phyloP scores from a whole-genome alignment of 768 basidiomycete species.

The Lentinula boryana region DNA sequence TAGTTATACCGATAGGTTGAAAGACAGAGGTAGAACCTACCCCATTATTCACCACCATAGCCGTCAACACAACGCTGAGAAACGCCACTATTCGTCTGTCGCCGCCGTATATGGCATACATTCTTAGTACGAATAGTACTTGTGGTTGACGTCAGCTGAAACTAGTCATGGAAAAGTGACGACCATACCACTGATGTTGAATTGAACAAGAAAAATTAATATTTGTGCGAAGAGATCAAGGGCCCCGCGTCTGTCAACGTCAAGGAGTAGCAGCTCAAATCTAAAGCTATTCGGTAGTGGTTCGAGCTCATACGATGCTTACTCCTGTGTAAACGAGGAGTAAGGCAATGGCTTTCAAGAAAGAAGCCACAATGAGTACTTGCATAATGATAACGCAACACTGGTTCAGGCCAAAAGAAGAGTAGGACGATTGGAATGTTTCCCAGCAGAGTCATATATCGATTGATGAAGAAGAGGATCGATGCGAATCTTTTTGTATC shows the following conservation, averaged over 20 bases:
- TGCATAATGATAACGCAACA: not conserved
- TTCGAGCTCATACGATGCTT: not conserved
- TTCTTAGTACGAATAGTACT: not conserved
- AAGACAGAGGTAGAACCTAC: not conserved
- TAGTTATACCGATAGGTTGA: not conserved
- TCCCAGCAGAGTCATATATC: conserved; percentile 4
- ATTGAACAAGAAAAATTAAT: not conserved
- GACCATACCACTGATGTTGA: not conserved
- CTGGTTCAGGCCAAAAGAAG: not conserved
- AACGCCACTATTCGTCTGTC: not conserved
- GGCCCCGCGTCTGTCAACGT: not conserved
- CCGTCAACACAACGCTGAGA: not conserved
- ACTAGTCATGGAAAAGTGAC: not conserved
- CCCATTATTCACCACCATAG: not conserved
- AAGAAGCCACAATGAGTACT: not conserved
- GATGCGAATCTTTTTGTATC: not conserved
- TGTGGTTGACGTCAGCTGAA: not conserved
- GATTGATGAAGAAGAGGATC: conserved; percentile 3
- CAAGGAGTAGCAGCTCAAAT: not conserved
- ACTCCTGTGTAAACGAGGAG: not conserved
- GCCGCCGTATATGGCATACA: not conserved
- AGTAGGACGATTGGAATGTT: conserved; percentile 1
- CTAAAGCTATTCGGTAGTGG: not conserved
- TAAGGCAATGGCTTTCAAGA: not conserved
- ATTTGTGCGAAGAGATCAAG: not conserved